Evolutionary conservation across 2,329 filamentous ascomycete genomes (phyloP), one percentile per base, ranked within the genome.

Genomic region (Diaporthe velutina): DNA sequence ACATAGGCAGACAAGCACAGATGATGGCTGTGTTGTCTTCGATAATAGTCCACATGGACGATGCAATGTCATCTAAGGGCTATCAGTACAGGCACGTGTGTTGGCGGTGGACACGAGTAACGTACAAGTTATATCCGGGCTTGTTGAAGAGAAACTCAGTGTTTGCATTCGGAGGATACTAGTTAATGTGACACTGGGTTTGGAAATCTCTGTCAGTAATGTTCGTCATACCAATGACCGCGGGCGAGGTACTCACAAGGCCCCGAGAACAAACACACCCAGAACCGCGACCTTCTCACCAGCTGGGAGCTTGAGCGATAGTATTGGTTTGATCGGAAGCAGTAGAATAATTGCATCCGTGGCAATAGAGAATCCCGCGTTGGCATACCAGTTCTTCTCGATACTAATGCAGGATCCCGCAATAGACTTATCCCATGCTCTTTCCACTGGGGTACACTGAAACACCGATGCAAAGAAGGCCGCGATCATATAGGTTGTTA

Each of bases 1-100:
- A 54, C 64, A 68, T 68, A 0, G 64, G 64, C 1, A 68, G 64
- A 15, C 64, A 68, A 0, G 64, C 64, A 6, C 64, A 68, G n/a
- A 68, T 68, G 48, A 68, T 68, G n/a, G 64, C 64, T 19, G 64
- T 68, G 33, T 68, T 68, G 64, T 68, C 64, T 54, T 68, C 64
- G 8, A 68, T 68, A 7, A 68, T 68, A 13, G 64, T 68, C 64
- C 64, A 68, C 64, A 68, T 68, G 33, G 64, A 68, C 0, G 64
- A 68, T 40, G 64, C 64, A 30, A 68, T 68, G 10, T 68, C 64
- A 33, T 54, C 64, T 68, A 13, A 6, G 1, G 9, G 25, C 9
- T 4, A 9, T 68, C 17, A 68, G 48, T 22, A 68, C 15, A 40
- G 10, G 4, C 6, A 15, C 48, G 5, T 19, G 9, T 9, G 10